Evolutionary conservation across 257 asterid species (phyloP).

Genomic region (Nicotiana paniculata): DNA sequence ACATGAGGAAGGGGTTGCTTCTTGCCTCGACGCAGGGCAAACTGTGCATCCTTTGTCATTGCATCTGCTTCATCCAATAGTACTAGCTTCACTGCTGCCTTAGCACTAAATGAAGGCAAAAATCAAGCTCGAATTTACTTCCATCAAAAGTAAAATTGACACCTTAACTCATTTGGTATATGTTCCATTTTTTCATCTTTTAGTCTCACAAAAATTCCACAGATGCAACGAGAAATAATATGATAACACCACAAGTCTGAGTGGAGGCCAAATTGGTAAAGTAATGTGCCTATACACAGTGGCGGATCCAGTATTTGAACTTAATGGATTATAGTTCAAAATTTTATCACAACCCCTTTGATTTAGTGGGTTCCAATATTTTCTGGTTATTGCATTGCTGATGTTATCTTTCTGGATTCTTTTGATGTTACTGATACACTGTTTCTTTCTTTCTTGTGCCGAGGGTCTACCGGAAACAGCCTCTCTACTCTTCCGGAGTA

Average conservation of each 20-base stretch:
- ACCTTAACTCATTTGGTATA: neutral
- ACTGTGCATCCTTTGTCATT: constrained; percentile 99
- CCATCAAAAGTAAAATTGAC: neutral
- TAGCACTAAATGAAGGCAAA: constrained; percentile 46
- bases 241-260: neutral
- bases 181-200: neutral
- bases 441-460: too few species aligned
- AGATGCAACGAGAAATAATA: neutral
- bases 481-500: too few species aligned
- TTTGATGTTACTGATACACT: too few species aligned
- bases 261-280: neutral
- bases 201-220: neutral
- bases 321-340: too few species aligned
- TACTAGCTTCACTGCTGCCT: constrained; percentile 71
- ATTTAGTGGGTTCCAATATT: too few species aligned
- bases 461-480: too few species aligned
- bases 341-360: too few species aligned
- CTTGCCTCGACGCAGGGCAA: constrained; percentile 97
- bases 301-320: too few species aligned
- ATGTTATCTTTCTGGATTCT: too few species aligned
- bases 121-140: neutral
- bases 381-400: too few species aligned
- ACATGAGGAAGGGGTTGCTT: constrained; percentile 1
- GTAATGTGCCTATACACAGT: neutral
- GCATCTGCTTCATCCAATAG: constrained; percentile 98